Percentiles rank a stretch among this genome's conserved stretches.
Conservation (phyloP, 768 basidiomycete genomes). For the Coprinellus aureogranulatus region DNA sequence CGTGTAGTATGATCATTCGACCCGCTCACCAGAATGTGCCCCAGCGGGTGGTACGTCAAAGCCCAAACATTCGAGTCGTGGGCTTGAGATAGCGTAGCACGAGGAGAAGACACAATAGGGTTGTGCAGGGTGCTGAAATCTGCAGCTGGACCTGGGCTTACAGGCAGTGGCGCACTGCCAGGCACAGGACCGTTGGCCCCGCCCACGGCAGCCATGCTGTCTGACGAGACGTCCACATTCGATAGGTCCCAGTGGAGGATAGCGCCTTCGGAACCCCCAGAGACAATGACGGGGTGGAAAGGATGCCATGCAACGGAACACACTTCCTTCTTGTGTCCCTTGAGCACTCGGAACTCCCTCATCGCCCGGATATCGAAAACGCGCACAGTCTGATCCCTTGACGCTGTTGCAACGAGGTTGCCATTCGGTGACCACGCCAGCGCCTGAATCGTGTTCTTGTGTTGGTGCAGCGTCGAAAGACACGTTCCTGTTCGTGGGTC, state of each 20-base stretch:
- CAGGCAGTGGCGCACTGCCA: slow-evolving; percentile 30
- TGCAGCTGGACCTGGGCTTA: slow-evolving; percentile 42
- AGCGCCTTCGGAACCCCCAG: slow-evolving; percentile 92
- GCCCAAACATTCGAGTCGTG: slow-evolving; percentile 99
- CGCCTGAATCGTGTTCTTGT: slow-evolving; percentile 96
- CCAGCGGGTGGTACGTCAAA: slow-evolving; percentile 91
- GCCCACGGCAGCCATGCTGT: background rate
- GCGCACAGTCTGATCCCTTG: slow-evolving; percentile 90
- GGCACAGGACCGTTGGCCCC: too few relatives aligned
- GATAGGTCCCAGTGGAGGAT: slow-evolving; percentile 93
- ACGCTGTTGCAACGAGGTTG: slow-evolving; percentile 90
- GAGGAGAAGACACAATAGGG: slow-evolving; percentile 49
- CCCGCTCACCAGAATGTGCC: slow-evolving; percentile 88
- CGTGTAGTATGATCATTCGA: slow-evolving; percentile 99
- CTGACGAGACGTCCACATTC: slow-evolving; percentile 6
- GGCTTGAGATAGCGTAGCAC: slow-evolving; percentile 87
- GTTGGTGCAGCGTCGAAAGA: slow-evolving; percentile 92
- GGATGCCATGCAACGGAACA: slow-evolving; percentile 98
- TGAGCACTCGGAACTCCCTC: slow-evolving; percentile 89
- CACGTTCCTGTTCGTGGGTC: slow-evolving; percentile 91
- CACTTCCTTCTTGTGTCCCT: slow-evolving; percentile 98
- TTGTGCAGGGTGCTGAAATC: background rate
- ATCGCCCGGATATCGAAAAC: slow-evolving; percentile 98
- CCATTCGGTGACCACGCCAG: slow-evolving; percentile 93
- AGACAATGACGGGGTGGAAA: slow-evolving; percentile 84